These are phyloP conservation scores for Cercospora sesami DNA, from an alignment of 2,329 filamentous ascomycete species.

Conservation along the genomic window DNA sequence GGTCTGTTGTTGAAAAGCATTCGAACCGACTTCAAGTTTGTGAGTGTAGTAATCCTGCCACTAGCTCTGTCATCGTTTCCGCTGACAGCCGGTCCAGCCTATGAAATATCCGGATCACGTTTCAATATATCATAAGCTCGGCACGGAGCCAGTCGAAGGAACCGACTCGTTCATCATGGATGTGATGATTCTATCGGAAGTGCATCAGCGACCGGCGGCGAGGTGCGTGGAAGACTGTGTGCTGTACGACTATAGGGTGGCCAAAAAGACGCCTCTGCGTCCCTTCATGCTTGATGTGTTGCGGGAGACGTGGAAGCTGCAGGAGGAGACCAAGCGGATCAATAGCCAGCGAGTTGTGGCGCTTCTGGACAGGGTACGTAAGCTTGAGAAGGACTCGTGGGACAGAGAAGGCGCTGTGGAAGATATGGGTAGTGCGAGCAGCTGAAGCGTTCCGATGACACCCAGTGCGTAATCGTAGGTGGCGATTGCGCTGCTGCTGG, in stretches of 20 bases:
- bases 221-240: constrained; percentile 75
- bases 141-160: constrained; percentile 50
- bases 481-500: not conserved
- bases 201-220: constrained; percentile 70
- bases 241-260: constrained; percentile 69
- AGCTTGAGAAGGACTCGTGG: constrained; percentile 73
- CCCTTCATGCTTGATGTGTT: constrained; percentile 65
- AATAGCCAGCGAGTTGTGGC: constrained; percentile 57
- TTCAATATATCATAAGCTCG: constrained; percentile 79
- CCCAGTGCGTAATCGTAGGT: not conserved
- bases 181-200: constrained; percentile 71
- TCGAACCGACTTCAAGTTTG: constrained; percentile 83
- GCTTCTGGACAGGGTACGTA: constrained; percentile 59
- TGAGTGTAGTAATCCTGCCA: constrained; percentile 41
- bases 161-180: constrained; percentile 61
- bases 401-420: constrained; percentile 70
- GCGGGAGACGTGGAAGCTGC: constrained; percentile 58
- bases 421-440: constrained; percentile 23
- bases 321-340: constrained; percentile 58
- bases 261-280: constrained; percentile 58
- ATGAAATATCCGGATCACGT: constrained; percentile 81
- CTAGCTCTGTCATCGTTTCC: constrained; percentile 10
- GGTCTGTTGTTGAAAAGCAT: constrained; percentile 81
- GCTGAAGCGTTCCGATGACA: constrained; percentile 5
- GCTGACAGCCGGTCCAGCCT: constrained; percentile 54